A percentile compares a stretch with the other conserved stretches of the same genome.
Conservation (phyloP, 2,329 filamentous ascomycete species). For the Hypoxylon sp. region DNA sequence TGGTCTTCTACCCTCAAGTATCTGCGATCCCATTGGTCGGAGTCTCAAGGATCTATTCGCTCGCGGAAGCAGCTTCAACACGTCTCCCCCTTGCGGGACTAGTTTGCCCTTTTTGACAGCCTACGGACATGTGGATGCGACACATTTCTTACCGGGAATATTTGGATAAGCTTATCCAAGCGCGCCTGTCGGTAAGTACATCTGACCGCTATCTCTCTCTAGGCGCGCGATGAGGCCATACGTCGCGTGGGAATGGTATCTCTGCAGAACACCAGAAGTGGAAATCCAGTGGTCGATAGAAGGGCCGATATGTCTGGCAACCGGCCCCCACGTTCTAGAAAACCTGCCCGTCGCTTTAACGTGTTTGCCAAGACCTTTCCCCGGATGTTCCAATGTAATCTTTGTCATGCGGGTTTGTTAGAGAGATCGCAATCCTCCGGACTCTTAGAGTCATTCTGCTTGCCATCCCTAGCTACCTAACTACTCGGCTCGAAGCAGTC, state of each 20-base stretch:
- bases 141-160: slow-evolving; percentile 31
- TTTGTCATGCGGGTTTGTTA: slow-evolving; percentile 8
- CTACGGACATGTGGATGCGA: slow-evolving; percentile 42
- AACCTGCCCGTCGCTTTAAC: slow-evolving; percentile 7
- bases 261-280: slow-evolving; percentile 19
- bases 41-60: slow-evolving; percentile 20
- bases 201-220: slow-evolving; percentile 22
- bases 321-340: slow-evolving; percentile 24
- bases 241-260: slow-evolving; percentile 22
- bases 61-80: slow-evolving; percentile 37
- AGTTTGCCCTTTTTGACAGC: slow-evolving; percentile 30
- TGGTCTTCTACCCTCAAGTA: slow-evolving; percentile 1
- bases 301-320: slow-evolving; percentile 24
- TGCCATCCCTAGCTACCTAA: slow-evolving; percentile 6
- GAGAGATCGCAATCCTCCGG: slow-evolving; percentile 9
- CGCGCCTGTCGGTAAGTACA: slow-evolving; percentile 40
- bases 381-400: slow-evolving; percentile 20
- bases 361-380: slow-evolving; percentile 20
- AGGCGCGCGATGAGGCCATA: slow-evolving; percentile 33
- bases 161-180: slow-evolving; percentile 35
- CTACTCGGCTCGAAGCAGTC: slow-evolving; percentile 5
- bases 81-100: slow-evolving; percentile 36
- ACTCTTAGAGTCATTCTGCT: slow-evolving; percentile 7
- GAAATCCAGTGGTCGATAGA: slow-evolving; percentile 21
- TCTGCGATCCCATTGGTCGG: slow-evolving; percentile 27